Evolutionary conservation across 768 basidiomycete species (phyloP).

Genomic region (Trametopsis cervina): DNA sequence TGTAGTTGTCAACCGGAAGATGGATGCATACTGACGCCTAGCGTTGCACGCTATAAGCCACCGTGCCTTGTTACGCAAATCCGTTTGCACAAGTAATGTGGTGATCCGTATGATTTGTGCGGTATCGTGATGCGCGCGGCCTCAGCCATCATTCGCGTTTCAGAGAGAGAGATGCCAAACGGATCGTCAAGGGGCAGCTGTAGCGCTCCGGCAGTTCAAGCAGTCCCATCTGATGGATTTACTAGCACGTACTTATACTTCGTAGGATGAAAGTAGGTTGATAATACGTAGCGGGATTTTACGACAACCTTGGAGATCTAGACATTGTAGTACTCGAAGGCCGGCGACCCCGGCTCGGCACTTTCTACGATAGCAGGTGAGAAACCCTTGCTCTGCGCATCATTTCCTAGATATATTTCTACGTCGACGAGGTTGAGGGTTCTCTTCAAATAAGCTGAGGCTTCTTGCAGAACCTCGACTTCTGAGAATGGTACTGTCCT

Average conservation of each 20-base stretch:
- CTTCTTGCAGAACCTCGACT: constrained; percentile 56
- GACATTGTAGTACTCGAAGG: constrained; percentile 84
- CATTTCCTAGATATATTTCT: constrained; percentile 63
- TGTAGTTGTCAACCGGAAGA: too few relatives aligned
- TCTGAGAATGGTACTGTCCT: constrained; percentile 83
- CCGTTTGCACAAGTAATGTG: too few relatives aligned
- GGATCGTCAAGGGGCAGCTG: too few relatives aligned
- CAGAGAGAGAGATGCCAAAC: too few relatives aligned
- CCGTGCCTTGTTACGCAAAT: too few relatives aligned
- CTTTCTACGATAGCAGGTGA: constrained; percentile 64
- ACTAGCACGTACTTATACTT: neutral
- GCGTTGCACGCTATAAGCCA: too few relatives aligned
- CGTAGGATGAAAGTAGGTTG: neutral
- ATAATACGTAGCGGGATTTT: neutral
- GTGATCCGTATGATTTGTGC: too few relatives aligned
- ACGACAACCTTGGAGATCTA: constrained; percentile 11
- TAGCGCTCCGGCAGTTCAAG: too few relatives aligned
- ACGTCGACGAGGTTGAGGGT: constrained; percentile 65
- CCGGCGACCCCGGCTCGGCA: constrained; percentile 85
- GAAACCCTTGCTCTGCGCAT: constrained; percentile 59
- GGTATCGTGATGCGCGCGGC: too few relatives aligned
- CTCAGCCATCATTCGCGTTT: too few relatives aligned
- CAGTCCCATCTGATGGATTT: too few relatives aligned
- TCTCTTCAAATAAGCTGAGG: constrained; percentile 77
- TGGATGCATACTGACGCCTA: too few relatives aligned